These are phyloP conservation scores for Diphasiastrum complanatum DNA, from an alignment of 83 land plant genomes.

Conservation along the genomic window DNA sequence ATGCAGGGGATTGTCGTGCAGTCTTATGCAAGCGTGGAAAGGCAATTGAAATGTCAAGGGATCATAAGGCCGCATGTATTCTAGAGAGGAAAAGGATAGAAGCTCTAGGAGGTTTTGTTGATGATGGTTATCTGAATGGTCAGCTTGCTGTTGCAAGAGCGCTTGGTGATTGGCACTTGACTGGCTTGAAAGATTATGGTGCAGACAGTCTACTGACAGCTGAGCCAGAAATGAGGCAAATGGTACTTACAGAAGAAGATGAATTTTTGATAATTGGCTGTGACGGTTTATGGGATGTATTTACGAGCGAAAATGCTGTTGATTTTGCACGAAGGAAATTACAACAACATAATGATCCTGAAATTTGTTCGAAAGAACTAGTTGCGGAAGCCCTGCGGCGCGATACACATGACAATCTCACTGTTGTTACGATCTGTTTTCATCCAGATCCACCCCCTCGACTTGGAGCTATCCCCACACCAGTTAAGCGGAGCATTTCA, in stretches of 20 bases:
- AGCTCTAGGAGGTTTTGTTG: slow-evolving; percentile 5
- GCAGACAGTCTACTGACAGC: slow-evolving; percentile 58
- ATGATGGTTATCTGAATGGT: slow-evolving; percentile 5
- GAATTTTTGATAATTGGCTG: slow-evolving; percentile 89
- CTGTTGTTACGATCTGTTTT: slow-evolving; percentile 78
- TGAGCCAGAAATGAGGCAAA: slow-evolving; percentile 65
- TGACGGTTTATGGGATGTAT: slow-evolving; percentile 95
- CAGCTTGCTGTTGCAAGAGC: slow-evolving; percentile 10
- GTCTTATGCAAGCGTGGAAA: slow-evolving; percentile 1
- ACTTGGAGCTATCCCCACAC: slow-evolving; percentile 38
- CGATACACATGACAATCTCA: slow-evolving; percentile 68
- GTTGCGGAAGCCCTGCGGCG: slow-evolving; percentile 75
- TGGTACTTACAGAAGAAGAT: slow-evolving; percentile 62
- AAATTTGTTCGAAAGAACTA: slow-evolving; percentile 62
- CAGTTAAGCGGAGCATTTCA: slow-evolving; percentile 61
- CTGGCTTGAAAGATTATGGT: background rate
- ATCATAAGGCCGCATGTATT: slow-evolving; percentile 4
- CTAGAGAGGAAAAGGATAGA: background rate
- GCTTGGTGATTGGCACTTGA: slow-evolving; percentile 7
- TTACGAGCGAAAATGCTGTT: slow-evolving; percentile 76
- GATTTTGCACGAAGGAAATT: slow-evolving; percentile 76
- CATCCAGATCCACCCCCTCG: slow-evolving; percentile 60
- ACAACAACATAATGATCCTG: slow-evolving; percentile 88
- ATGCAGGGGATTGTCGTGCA: slow-evolving; percentile 13
- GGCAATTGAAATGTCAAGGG: slow-evolving; percentile 4